Evolutionary conservation across 371 early-diverging fungal genomes (phyloP).

Genomic region (Thermomucor indicae-seudaticae): DNA sequence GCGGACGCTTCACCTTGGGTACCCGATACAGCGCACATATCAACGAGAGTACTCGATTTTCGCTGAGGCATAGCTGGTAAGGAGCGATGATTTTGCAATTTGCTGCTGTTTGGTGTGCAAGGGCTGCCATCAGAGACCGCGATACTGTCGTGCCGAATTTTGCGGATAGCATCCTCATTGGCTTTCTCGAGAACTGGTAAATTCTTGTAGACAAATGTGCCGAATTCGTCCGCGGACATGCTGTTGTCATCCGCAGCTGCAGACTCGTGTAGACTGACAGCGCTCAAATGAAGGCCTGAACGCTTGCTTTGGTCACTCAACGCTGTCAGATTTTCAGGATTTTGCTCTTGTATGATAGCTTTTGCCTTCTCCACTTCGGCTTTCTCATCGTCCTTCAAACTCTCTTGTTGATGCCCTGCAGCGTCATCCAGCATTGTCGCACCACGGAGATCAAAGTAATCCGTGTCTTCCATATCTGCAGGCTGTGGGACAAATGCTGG

Average conservation of each 20-base stretch:
- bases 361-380: slow-evolving; percentile 32
- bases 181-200: slow-evolving; percentile 84
- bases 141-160: slow-evolving; percentile 51
- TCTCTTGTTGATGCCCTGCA: slow-evolving; percentile 14
- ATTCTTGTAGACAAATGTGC: slow-evolving; percentile 90
- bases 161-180: slow-evolving; percentile 77
- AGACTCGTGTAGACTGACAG: not conserved
- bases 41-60: not conserved
- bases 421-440: slow-evolving; percentile 45
- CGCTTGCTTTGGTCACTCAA: not conserved
- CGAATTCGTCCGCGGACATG: slow-evolving; percentile 67
- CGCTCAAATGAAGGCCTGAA: not conserved
- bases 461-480: slow-evolving; percentile 78
- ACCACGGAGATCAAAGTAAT: slow-evolving; percentile 92
- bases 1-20: too few species aligned
- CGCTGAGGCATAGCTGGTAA: not conserved
- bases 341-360: slow-evolving; percentile 41
- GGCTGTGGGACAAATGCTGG: slow-evolving; percentile 87
- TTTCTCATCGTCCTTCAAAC: slow-evolving; percentile 14
- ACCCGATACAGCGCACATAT: too few species aligned
- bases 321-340: slow-evolving; percentile 19
- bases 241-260: not conserved
- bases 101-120: not conserved
- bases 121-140: not conserved
- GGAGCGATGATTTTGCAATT: slow-evolving; percentile 5